phyloP scores from a whole-genome alignment of 1,139 yeast genomes.

The Scheffersomyces segobiensis region DNA sequence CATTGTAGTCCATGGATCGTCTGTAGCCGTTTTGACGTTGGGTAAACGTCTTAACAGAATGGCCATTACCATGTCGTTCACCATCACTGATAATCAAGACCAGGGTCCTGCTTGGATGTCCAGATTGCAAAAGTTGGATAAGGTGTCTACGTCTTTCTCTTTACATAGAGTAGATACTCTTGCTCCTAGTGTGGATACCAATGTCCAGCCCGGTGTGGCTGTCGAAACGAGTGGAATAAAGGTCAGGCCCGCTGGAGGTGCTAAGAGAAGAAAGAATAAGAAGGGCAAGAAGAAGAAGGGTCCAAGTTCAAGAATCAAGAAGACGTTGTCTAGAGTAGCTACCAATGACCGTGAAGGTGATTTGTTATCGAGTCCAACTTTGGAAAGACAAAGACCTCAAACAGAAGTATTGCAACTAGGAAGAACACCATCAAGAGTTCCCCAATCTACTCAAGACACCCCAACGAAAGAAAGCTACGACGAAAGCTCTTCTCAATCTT shows the following conservation, averaged over 20 bases:
- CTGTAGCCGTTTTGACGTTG: conserved; percentile 88
- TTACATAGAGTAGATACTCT: conserved; percentile 75
- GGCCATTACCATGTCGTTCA: conserved; percentile 90
- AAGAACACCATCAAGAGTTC: conserved; percentile 21
- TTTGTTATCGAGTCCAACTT: conserved; percentile 11
- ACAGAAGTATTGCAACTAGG: conserved; percentile 47
- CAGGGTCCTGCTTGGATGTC: conserved; percentile 76
- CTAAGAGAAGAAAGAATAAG: conserved; percentile 48
- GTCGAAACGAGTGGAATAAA: conserved; percentile 67
- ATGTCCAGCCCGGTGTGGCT: conserved; percentile 29
- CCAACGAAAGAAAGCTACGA: conserved; percentile 11
- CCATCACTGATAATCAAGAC: conserved; percentile 65
- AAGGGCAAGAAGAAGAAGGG: conserved; percentile 35
- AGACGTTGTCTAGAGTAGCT: conserved; percentile 30
- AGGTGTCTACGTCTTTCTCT: conserved; percentile 72
- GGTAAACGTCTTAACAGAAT: conserved; percentile 89
- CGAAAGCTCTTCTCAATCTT: conserved; percentile 7
- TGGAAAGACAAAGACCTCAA: conserved; percentile 39
- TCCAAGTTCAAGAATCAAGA: conserved; percentile 26
- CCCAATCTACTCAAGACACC: conserved; percentile 9
- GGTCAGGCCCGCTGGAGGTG: conserved; percentile 82
- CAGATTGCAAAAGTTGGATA: conserved; percentile 79
- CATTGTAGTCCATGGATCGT: conserved; percentile 92
- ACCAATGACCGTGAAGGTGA: conserved; percentile 25
- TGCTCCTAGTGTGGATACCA: conserved; percentile 6